Conservation (phyloP, 176 grass and related monocot species). For the Melocanna baccifera region DNA sequence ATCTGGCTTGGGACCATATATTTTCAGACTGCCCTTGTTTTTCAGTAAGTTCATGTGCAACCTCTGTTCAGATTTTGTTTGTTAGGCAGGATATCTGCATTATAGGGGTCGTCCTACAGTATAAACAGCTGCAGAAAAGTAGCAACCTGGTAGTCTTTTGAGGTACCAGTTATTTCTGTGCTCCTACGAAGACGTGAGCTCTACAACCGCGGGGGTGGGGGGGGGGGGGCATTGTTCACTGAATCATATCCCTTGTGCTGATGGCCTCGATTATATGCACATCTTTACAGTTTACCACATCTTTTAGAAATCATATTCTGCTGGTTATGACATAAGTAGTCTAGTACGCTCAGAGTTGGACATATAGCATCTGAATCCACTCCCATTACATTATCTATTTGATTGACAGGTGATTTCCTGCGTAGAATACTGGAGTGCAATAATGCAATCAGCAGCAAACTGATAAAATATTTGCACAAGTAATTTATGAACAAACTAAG, state of each 20-base stretch:
- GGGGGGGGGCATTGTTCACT: not conserved
- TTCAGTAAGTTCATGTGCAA: not conserved
- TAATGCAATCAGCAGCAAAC: not conserved
- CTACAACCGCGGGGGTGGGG: too few relatives aligned
- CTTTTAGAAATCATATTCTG: constrained; percentile 3
- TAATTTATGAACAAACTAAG: constrained; percentile 1
- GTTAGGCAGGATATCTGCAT: not conserved
- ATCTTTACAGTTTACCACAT: not conserved
- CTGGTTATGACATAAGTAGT: not conserved
- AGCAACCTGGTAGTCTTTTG: not conserved
- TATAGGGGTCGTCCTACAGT: not conserved
- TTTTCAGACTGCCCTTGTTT: not conserved
- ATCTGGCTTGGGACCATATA: constrained; percentile 6
- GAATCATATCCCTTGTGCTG: not conserved
- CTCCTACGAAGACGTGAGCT: not conserved
- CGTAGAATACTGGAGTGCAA: not conserved
- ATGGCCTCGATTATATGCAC: not conserved
- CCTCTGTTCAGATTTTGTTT: not conserved
- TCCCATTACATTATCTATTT: not conserved
- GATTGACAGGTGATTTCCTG: not conserved
- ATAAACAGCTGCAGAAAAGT: constrained; percentile 6
- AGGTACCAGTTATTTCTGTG: not conserved
- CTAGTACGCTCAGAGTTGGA: not conserved
- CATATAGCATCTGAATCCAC: not conserved
- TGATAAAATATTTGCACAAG: not conserved